Evolutionary conservation across 345 rosid genomes (phyloP).

Genomic region (Gossypium ekmanianum): DNA sequence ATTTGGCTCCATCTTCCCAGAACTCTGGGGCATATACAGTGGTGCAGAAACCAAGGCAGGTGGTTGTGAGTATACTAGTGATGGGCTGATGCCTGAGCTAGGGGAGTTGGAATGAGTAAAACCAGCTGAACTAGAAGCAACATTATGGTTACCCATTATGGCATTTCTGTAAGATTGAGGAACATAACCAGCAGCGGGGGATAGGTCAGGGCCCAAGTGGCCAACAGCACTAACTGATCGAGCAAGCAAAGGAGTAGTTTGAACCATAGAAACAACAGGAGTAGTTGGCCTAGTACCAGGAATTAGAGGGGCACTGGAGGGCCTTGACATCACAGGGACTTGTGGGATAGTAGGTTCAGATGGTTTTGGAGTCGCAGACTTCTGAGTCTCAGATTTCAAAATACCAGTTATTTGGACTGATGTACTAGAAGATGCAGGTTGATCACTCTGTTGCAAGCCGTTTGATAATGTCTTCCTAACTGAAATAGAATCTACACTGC

Average conservation of each 20-base stretch:
- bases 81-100: conserved; percentile 44
- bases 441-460: conserved; percentile 44
- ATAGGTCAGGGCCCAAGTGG: conserved; percentile 62
- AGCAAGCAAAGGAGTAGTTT: conserved; percentile 55
- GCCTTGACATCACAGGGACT: conserved; percentile 65
- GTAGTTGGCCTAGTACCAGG: conserved; percentile 55
- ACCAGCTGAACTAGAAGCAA: conserved; percentile 51
- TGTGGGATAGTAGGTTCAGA: conserved; percentile 39
- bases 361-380: conserved; percentile 37
- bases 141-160: conserved; percentile 55
- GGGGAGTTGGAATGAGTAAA: conserved; percentile 44
- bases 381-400: conserved; percentile 46
- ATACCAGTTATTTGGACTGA: conserved; percentile 28
- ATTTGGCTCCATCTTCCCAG: conserved; percentile 43
- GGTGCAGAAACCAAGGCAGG: conserved; percentile 45
- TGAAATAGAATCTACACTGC: conserved; percentile 30
- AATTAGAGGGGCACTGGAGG: conserved; percentile 80
- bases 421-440: conserved; percentile 25
- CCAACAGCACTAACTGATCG: conserved; percentile 87
- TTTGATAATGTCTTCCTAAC: conserved; percentile 39
- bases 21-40: conserved; percentile 37
- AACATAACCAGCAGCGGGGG: conserved; percentile 42
- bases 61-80: conserved; percentile 40
- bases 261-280: conserved; percentile 55
- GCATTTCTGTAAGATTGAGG: conserved; percentile 84